A percentile compares a stretch with the other conserved stretches of the same genome.
phyloP scores from a whole-genome alignment of 768 basidiomycete species.

The Multifurca ochricompacta region DNA sequence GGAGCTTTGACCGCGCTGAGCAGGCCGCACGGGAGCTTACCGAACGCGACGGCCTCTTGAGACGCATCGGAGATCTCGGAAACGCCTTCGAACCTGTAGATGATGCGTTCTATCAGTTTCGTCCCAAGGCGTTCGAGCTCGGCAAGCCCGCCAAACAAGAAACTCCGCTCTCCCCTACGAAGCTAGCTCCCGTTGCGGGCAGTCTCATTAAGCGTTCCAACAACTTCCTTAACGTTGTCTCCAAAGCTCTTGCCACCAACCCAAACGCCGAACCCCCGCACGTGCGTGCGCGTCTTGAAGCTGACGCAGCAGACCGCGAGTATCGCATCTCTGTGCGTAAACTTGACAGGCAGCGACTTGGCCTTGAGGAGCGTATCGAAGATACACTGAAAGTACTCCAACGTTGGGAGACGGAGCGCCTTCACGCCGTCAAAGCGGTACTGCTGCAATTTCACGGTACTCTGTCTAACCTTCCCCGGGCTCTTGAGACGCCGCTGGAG shows the following conservation, averaged over 20 bases:
- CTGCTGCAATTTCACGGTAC: conserved; percentile 84
- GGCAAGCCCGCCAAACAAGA: conserved; percentile 32
- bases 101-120: conserved; percentile 79
- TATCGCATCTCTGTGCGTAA: conserved; percentile 77
- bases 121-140: conserved; percentile 68
- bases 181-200: conserved; percentile 38
- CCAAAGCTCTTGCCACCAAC: conserved; percentile 53
- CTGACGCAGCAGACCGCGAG: conserved; percentile 69
- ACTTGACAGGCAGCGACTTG: conserved; percentile 78
- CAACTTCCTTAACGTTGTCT: conserved; percentile 61
- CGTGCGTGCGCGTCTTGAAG: conserved; percentile 65
- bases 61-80: conserved; percentile 76
- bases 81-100: conserved; percentile 73
- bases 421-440: conserved; percentile 82
- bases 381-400: conserved; percentile 74
- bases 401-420: conserved; percentile 76
- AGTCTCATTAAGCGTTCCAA: conserved; percentile 62
- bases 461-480: conserved; percentile 60
- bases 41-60: conserved; percentile 46
- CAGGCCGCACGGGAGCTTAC: conserved; percentile 53
- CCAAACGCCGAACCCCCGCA: conserved; percentile 54
- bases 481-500: conserved; percentile 55
- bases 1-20: conserved; percentile 71
- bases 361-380: conserved; percentile 80
- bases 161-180: conserved; percentile 24